phyloP scores from a whole-genome alignment of 148 eudicot species.

The Vaccinium macrocarpon region DNA sequence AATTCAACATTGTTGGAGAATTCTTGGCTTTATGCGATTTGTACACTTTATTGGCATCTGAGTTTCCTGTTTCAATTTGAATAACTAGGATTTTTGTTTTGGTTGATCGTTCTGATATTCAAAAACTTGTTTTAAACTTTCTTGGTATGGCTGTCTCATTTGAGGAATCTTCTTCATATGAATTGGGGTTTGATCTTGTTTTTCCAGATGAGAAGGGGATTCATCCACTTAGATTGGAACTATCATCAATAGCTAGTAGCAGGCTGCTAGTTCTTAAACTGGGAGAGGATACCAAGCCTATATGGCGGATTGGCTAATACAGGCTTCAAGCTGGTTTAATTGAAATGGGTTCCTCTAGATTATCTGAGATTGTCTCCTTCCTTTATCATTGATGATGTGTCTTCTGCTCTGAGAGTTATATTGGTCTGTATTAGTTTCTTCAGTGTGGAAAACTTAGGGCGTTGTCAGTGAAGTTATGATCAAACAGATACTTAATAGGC shows the following conservation, averaged over 20 bases:
- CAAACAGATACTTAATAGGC: slow-evolving; percentile 72
- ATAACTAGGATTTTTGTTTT: neutral
- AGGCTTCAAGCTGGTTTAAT: slow-evolving; percentile 8
- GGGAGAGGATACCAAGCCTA: slow-evolving; percentile 6
- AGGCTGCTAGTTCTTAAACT: neutral
- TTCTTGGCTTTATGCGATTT: neutral
- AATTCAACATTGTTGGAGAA: neutral
- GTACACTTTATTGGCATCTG: slow-evolving; percentile 11
- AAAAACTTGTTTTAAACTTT: neutral
- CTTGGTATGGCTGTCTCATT: neutral
- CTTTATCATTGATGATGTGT: neutral
- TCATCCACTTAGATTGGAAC: slow-evolving; percentile 5
- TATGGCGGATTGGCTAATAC: slow-evolving; percentile 15
- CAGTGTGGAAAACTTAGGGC: slow-evolving; percentile 16
- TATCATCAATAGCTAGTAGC: neutral
- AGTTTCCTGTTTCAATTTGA: slow-evolving; percentile 16
- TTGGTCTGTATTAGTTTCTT: neutral
- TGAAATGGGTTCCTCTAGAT: slow-evolving; percentile 10
- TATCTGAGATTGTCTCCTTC: neutral
- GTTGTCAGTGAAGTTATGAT: slow-evolving; percentile 49
- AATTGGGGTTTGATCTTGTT: neutral
- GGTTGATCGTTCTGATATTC: neutral
- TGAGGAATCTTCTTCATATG: neutral
- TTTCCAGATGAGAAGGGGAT: slow-evolving; percentile 16
- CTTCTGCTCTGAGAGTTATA: slow-evolving; percentile 13